Base-by-base conservation (phyloP, 2,329 filamentous ascomycete genomes). In the Fragosphaeria purpurea region DNA sequence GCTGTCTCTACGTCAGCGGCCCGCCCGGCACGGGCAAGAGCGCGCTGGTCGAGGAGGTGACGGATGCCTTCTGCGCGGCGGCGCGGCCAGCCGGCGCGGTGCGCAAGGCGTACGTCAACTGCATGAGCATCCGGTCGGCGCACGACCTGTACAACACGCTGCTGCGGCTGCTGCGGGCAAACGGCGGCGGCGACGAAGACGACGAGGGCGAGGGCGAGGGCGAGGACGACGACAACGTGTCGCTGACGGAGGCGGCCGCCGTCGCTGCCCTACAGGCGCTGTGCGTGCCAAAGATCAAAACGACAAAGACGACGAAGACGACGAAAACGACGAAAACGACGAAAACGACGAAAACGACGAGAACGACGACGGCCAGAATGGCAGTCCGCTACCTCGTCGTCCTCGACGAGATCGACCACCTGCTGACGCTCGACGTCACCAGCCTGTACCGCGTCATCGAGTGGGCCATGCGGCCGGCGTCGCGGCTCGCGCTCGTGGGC, bases 21-120 rank as follows among this genome's bases (percentile, higher is more conserved):
- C 93, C 93, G 4, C 93, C 93, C 2, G 93, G 93, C 9, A 98
- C 93, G 0, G 93, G 93, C 50, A 98, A 98, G 71, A 97, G 90
- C 65, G 93, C 93, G 34, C 85, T 97, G 73, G 82, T 97, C 55
- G 83, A 83, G 55, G 84, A 94, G 63, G 79, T 95, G 47, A 85
- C 85, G 45, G 71, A 79, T 45, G 73, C 80, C 42, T 68, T 84
- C 46, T 69, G 70, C 9, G 63, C 70, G 4, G 69, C 71, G 37
- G 7, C 35, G 11, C 35, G 7, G 11, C 69, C 75, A 12, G 65
- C 71, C 2, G 60, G 66, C 10, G 66, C 66, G 4, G 71, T 93
- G 48, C 82, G 80, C 60, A 82, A 83, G 48, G 82, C 83, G 3
- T 91, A 90, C 62, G 77, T 98, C 73, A 98, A 98, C 65, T 98